Evolutionary conservation across 352 stramenopile species (phyloP).

Genomic region (Globisporangium perplexum): DNA sequence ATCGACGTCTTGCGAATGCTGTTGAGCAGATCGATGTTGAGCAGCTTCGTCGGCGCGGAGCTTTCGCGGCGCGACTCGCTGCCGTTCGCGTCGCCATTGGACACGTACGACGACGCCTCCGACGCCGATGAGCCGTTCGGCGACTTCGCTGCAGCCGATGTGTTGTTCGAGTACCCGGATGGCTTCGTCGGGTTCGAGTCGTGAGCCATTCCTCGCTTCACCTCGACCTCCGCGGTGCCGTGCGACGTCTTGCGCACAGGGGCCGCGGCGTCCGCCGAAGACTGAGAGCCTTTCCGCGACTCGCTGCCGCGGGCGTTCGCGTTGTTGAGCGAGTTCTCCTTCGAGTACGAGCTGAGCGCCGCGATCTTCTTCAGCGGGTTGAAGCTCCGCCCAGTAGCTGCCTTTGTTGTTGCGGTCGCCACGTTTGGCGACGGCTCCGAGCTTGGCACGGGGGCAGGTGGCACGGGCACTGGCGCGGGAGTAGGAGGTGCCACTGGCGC

Average conservation of each 20-base stretch:
- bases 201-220: constrained; percentile 27
- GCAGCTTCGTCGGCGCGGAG: constrained; percentile 24
- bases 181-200: constrained; percentile 12
- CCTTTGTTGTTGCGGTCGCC: not conserved
- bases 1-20: constrained; percentile 33
- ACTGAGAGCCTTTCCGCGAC: constrained; percentile 13
- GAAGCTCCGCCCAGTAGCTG: constrained; percentile 28
- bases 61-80: not conserved
- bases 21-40: constrained; percentile 33
- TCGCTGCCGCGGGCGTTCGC: constrained; percentile 22
- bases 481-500: constrained; percentile 15
- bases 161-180: constrained; percentile 7
- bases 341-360: constrained; percentile 30
- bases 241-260: constrained; percentile 15
- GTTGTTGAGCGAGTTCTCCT: constrained; percentile 37
- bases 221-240: constrained; percentile 24
- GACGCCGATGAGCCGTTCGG: not conserved
- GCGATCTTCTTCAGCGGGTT: constrained; percentile 66
- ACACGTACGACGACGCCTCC: not conserved
- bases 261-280: constrained; percentile 14
- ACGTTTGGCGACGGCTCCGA: constrained; percentile 6
- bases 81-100: constrained; percentile 15
- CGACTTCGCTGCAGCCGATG: constrained; percentile 5
- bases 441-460: constrained; percentile 13
- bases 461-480: not conserved